Evolutionary conservation across 768 basidiomycete genomes (phyloP).

Genomic region (Collybia sordida): DNA sequence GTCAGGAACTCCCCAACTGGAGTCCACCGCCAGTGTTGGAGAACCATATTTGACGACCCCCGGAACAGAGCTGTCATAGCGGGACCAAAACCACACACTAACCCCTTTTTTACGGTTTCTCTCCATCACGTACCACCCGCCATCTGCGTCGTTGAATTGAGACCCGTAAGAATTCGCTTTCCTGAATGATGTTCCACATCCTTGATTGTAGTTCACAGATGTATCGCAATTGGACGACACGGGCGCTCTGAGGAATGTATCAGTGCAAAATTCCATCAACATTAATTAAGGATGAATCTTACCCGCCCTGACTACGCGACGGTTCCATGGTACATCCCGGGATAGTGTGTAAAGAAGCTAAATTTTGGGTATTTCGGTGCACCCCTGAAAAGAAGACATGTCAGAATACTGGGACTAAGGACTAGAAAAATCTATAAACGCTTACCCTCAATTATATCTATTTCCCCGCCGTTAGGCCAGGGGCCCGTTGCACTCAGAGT

Average conservation of each 20-base stretch:
- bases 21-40: constrained; percentile 14
- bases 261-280: not conserved
- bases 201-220: constrained; percentile 52
- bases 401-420: not conserved
- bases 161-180: constrained; percentile 42
- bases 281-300: constrained; percentile 9
- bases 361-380: constrained; percentile 43
- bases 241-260: constrained; percentile 26
- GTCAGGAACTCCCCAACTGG: constrained; percentile 44
- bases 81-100: constrained; percentile 63
- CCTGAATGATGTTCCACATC: constrained; percentile 53
- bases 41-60: constrained; percentile 28
- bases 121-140: constrained; percentile 61
- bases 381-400: constrained; percentile 37
- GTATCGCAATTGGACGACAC: constrained; percentile 50
- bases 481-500: constrained; percentile 47
- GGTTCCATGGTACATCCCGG: constrained; percentile 46
- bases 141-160: constrained; percentile 49
- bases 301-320: constrained; percentile 47
- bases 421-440: not conserved
- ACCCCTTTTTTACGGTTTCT: constrained; percentile 42
- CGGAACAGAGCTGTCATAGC: constrained; percentile 45
- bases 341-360: constrained; percentile 54
- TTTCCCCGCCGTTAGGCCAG: constrained; percentile 64
- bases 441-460: constrained; percentile 60